Evolutionary conservation across 2,329 filamentous ascomycete species (phyloP).

Genomic region (Aspergillus sp.): DNA sequence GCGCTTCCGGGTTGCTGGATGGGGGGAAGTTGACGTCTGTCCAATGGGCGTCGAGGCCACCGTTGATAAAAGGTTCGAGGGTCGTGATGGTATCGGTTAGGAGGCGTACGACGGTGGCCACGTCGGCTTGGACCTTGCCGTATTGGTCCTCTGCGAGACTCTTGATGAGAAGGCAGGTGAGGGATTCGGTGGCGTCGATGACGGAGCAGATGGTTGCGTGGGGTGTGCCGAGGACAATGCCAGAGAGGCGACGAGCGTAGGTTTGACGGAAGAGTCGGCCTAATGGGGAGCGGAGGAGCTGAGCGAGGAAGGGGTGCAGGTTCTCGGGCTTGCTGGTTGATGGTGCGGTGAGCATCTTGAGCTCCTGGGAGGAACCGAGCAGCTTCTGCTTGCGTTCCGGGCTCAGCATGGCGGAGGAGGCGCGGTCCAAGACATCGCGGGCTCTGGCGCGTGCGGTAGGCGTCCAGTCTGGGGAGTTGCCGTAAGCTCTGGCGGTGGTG

Average conservation of each 20-base stretch:
- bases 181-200: conserved; percentile 68
- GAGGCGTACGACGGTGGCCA: conserved; percentile 71
- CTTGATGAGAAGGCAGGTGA: conserved; percentile 68
- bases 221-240: conserved; percentile 71
- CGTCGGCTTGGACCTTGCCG: conserved; percentile 81
- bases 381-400: conserved; percentile 43
- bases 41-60: conserved; percentile 66
- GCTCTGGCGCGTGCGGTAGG: conserved; percentile 41
- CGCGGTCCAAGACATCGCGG: conserved; percentile 41
- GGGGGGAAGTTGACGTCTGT: conserved; percentile 67
- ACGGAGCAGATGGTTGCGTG: conserved; percentile 69
- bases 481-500: conserved; percentile 50
- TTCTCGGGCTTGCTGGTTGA: conserved; percentile 51
- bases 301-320: conserved; percentile 51
- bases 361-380: conserved; percentile 39
- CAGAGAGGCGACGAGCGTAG: conserved; percentile 65
- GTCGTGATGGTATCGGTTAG: conserved; percentile 69
- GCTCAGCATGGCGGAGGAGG: conserved; percentile 42
- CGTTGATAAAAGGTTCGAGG: conserved; percentile 66
- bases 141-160: conserved; percentile 79
- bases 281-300: conserved; percentile 54
- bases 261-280: conserved; percentile 71
- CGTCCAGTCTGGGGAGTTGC: conserved; percentile 47
- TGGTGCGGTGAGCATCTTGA: conserved; percentile 38
- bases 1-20: conserved; percentile 30